A percentile compares a stretch with the other conserved stretches of the same genome.
Evolutionary conservation across 2,329 filamentous ascomycete genomes (phyloP).

Genomic region (Sporothrix pallida): DNA sequence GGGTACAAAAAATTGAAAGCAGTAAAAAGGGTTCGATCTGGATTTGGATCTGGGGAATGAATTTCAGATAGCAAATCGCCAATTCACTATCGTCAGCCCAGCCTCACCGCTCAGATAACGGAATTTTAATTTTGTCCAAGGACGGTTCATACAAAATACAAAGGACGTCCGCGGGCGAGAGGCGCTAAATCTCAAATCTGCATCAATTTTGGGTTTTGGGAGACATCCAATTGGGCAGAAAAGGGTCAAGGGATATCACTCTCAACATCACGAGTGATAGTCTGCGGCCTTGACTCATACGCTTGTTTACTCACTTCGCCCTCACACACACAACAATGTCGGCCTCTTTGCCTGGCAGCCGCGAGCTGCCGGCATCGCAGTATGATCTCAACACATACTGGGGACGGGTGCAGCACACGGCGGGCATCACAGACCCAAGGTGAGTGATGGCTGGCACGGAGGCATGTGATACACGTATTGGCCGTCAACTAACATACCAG

Average conservation of each 20-base stretch:
- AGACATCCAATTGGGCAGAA: conserved; percentile 12
- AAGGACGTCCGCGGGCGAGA: background rate
- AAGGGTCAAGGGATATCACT: background rate
- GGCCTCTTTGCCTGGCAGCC: conserved; percentile 67
- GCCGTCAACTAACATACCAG: conserved; percentile 54
- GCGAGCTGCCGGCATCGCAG: conserved; percentile 88
- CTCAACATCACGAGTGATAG: background rate
- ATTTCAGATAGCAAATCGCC: conserved; percentile 21
- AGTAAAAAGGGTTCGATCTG: background rate
- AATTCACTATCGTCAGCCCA: conserved; percentile 6
- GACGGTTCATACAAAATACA: background rate
- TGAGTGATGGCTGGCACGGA: conserved; percentile 57
- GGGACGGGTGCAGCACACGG: conserved; percentile 89
- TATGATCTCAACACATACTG: conserved; percentile 94
- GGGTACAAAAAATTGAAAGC: background rate
- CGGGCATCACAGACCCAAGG: conserved; percentile 93
- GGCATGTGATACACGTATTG: background rate
- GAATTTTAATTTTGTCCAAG: background rate
- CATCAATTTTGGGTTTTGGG: no score
- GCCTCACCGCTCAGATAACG: conserved; percentile 28
- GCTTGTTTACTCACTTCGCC: background rate
- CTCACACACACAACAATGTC: conserved; percentile 58
- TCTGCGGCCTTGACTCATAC: background rate
- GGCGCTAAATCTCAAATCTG: conserved; percentile 3
- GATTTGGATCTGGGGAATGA: background rate